Conservation (phyloP, 1,139 yeast genomes). For the Yamadazyma dushanensis region DNA sequence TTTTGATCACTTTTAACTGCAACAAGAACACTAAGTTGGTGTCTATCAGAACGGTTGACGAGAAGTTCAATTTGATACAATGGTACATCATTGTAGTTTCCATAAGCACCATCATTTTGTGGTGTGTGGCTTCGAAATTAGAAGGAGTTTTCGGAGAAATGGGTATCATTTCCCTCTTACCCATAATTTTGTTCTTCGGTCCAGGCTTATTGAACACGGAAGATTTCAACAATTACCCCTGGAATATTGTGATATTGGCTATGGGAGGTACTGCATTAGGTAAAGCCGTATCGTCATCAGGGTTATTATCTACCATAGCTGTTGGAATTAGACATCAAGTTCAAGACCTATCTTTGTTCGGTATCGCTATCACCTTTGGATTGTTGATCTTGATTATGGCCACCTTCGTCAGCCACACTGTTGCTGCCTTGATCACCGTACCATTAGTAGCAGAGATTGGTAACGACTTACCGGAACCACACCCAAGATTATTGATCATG, state of each 20-base stretch:
- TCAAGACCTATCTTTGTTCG: slow-evolving; percentile 55
- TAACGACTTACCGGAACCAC: slow-evolving; percentile 65
- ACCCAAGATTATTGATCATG: slow-evolving; percentile 76
- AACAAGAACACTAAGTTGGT: slow-evolving; percentile 43
- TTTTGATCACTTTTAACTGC: slow-evolving; percentile 57
- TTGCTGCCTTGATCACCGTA: slow-evolving; percentile 86
- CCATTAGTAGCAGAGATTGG: slow-evolving; percentile 91
- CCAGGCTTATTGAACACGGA: slow-evolving; percentile 64
- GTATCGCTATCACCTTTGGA: slow-evolving; percentile 66
- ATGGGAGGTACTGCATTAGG: slow-evolving; percentile 82
- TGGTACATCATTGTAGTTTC: slow-evolving; percentile 60
- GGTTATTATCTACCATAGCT: slow-evolving; percentile 65
- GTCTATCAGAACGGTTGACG: slow-evolving; percentile 58
- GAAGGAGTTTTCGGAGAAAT: slow-evolving; percentile 63
- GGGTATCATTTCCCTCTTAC: slow-evolving; percentile 69
- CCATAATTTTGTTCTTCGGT: slow-evolving; percentile 68
- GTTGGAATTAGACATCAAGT: slow-evolving; percentile 54
- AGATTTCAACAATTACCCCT: slow-evolving; percentile 71
- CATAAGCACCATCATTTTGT: slow-evolving; percentile 58
- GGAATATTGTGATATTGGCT: slow-evolving; percentile 74
- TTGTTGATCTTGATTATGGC: slow-evolving; percentile 75
- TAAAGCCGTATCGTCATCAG: slow-evolving; percentile 71
- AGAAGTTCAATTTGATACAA: slow-evolving; percentile 58
- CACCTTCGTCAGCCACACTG: slow-evolving; percentile 93
- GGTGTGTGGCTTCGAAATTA: slow-evolving; percentile 68